phyloP scores from a whole-genome alignment of 148 eudicot species.

The Vaccinium vitisidaea region DNA sequence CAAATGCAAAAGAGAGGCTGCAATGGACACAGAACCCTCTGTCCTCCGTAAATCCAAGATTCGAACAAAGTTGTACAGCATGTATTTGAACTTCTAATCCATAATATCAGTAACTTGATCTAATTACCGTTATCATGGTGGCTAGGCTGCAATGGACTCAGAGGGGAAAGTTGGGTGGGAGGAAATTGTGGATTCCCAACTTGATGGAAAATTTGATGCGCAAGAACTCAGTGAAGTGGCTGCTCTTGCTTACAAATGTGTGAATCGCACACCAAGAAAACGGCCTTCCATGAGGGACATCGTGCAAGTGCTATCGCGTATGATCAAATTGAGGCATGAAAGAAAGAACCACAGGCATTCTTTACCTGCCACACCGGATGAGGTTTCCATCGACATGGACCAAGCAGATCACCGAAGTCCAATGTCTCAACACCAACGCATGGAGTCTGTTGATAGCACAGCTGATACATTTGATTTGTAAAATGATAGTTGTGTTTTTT shows the following conservation, averaged over 20 bases:
- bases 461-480: constrained; percentile 41
- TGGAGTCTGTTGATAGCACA: constrained; percentile 66
- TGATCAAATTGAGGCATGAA: constrained; percentile 46
- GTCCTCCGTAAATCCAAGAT: not conserved
- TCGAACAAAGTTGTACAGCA: not conserved
- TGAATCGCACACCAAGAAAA: constrained; percentile 54
- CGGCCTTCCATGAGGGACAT: constrained; percentile 89
- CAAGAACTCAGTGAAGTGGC: constrained; percentile 79
- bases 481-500: not conserved
- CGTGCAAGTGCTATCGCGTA: constrained; percentile 73
- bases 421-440: constrained; percentile 44
- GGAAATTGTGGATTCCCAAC: constrained; percentile 74
- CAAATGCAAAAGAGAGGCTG: not conserved
- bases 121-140: constrained; percentile 4
- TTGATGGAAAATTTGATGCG: constrained; percentile 63
- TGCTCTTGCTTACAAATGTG: constrained; percentile 78
- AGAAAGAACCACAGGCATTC: constrained; percentile 41
- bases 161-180: constrained; percentile 95
- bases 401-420: constrained; percentile 29
- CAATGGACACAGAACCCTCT: not conserved
- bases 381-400: constrained; percentile 42
- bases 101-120: not conserved
- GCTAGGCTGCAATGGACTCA: constrained; percentile 81
- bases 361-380: constrained; percentile 52
- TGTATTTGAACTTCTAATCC: no score